phyloP scores from a whole-genome alignment of 441 rosid genomes.

The Erodium chrysanthum region DNA sequence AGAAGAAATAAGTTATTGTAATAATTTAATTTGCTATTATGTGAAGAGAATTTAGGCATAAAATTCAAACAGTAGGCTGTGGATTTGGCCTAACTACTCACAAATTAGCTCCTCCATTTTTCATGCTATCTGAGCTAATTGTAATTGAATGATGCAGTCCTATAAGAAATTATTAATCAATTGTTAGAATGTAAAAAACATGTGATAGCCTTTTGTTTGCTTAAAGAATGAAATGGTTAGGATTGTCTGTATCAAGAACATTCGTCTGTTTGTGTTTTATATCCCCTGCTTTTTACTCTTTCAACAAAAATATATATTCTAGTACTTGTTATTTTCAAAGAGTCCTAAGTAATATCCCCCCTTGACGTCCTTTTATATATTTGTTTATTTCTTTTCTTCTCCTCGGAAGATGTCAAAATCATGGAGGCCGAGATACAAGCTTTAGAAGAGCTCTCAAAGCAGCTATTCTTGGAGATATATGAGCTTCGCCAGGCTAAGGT shows the following conservation, averaged over 20 bases:
- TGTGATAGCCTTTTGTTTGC: too few relatives aligned
- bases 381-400: slow-evolving; percentile 12
- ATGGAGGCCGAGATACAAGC: slow-evolving; percentile 93
- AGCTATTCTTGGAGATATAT: slow-evolving; percentile 90
- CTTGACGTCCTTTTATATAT: not conserved
- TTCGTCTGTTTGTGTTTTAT: too few relatives aligned
- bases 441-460: slow-evolving; percentile 92
- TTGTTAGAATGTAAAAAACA: too few relatives aligned
- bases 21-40: not conserved
- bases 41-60: not conserved
- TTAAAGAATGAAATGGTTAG: too few relatives aligned
- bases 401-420: slow-evolving; percentile 55
- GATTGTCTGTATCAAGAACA: too few relatives aligned
- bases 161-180: too few relatives aligned
- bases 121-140: not conserved
- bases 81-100: not conserved
- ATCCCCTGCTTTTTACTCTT: too few relatives aligned
- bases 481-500: slow-evolving; percentile 99
- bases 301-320: too few relatives aligned
- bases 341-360: not conserved
- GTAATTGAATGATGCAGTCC: too few relatives aligned
- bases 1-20: not conserved
- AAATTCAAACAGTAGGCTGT: not conserved
- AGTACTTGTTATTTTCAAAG: not conserved
- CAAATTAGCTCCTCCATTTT: too few relatives aligned